Evolutionary conservation across 805 yeast genomes (phyloP).

Genomic region (Millerozyma miso): DNA sequence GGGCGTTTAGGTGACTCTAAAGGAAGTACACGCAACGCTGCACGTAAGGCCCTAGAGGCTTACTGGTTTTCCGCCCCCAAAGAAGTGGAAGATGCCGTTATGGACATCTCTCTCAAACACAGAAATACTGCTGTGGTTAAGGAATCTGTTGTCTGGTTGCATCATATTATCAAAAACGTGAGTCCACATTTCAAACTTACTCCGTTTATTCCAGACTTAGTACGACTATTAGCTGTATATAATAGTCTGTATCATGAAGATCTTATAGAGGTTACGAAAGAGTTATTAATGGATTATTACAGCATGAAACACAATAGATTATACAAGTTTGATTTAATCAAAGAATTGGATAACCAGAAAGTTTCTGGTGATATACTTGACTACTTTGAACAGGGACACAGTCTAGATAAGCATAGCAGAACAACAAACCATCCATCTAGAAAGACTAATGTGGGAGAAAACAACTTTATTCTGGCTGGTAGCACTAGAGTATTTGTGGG

Average conservation of each 20-base stretch:
- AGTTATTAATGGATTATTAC: conserved; percentile 25
- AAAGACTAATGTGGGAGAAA: background rate
- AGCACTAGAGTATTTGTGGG: conserved; percentile 18
- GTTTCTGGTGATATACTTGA: conserved; percentile 18
- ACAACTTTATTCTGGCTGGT: conserved; percentile 22
- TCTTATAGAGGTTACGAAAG: conserved; percentile 14
- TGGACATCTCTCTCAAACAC: conserved; percentile 40
- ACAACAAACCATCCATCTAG: conserved; percentile 3
- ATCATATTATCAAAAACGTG: conserved; percentile 32
- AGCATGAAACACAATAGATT: conserved; percentile 25
- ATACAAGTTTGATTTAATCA: conserved; percentile 44
- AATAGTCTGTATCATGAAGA: conserved; percentile 4
- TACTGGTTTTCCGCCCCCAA: conserved; percentile 52
- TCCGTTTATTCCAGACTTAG: conserved; percentile 22
- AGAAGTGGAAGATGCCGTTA: conserved; percentile 43
- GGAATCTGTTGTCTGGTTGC: conserved; percentile 44
- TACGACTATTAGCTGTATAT: conserved; percentile 11
- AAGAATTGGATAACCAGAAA: conserved; percentile 33
- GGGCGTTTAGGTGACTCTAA: conserved; percentile 42
- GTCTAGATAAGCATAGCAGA: background rate
- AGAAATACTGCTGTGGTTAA: conserved; percentile 33
- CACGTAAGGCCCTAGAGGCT: conserved; percentile 48
- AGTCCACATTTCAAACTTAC: conserved; percentile 30
- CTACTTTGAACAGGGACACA: conserved; percentile 5
- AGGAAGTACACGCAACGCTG: conserved; percentile 33